Base-by-base conservation (phyloP, 805 yeast species). In the Naumovozyma dairenensis region DNA sequence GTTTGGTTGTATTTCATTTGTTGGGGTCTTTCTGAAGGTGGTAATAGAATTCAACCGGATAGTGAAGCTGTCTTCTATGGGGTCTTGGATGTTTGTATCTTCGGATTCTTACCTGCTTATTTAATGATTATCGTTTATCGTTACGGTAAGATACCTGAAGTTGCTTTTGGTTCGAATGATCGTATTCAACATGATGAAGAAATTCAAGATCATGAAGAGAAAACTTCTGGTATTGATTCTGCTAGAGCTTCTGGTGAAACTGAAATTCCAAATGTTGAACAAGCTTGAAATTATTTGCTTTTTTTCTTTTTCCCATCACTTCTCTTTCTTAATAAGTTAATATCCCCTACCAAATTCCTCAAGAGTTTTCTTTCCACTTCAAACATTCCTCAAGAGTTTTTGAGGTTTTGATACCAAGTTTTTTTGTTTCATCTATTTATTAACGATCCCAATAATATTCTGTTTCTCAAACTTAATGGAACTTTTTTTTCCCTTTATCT, bases 1-100 rank as follows among this genome's bases (percentile, higher is more conserved):
- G 44, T 68, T 24, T 59, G 43, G 43, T 32, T 69, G 34, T 69
- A 69, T 47, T 66, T 71, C 25, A 31, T 71, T 34, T 48, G 55
- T 33, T 71, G 74, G 74, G 75, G 69, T 50, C 53, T 71, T 36
- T 53, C 63, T 47, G 76, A 71, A 45, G 77, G 76, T 63, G 75
- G 74, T 55, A 71, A 71, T 46, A 62, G 52, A 25, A 69, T 71
- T 38, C 68, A 66, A 42, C 71, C 73, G 28, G 74, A 68, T 45
- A 60, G 70, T n/a, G 75, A 69, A 49, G 67, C 71, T 35, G 71
- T 64, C 14, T 71, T 69, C 57, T 68, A 67, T 45, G 77, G 77
- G 59, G 51, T 70, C 28, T 59, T 71, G 41, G 76, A 71, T 48
- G 40, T 69, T 29, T 43, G 68, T 28, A 53, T 60, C 36, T 71